Evolutionary conservation across 1,284 basidiomycete species (phyloP).

Genomic region (Phellopilus nigrolimitatus): DNA sequence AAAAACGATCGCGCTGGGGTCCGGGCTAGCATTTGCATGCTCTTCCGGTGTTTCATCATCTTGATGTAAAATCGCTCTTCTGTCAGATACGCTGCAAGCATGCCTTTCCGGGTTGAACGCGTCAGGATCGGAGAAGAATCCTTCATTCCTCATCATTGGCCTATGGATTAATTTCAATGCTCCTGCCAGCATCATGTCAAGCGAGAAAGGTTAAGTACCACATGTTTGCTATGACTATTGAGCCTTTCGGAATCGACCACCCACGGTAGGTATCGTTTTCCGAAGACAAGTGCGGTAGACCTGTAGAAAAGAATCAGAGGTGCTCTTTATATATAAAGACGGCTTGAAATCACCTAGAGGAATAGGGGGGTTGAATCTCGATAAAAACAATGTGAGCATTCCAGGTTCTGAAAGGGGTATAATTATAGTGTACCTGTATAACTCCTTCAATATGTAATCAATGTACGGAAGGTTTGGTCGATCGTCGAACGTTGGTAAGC

Average conservation of each 20-base stretch:
- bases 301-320: not conserved
- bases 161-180: not conserved
- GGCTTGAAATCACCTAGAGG: not conserved
- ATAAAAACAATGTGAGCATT: not conserved
- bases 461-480: slow-evolving; percentile 2
- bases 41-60: not conserved
- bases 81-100: not conserved
- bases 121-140: slow-evolving; percentile 12
- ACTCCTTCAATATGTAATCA: not conserved
- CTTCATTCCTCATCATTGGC: slow-evolving; percentile 14
- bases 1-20: not conserved
- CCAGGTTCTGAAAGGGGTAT: not conserved
- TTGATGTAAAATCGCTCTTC: not conserved
- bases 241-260: not conserved
- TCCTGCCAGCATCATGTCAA: not conserved
- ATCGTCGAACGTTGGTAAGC: slow-evolving; percentile 23
- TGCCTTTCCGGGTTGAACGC: slow-evolving; percentile 10
- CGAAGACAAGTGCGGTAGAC: not conserved
- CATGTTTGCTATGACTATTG: slow-evolving; percentile 4
- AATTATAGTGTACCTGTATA: not conserved
- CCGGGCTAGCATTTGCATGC: not conserved
- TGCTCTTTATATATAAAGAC: not conserved
- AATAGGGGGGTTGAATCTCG: not conserved
- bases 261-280: not conserved
- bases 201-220: not conserved